These are phyloP conservation scores for Glycine tomentella DNA, from an alignment of 306 rosid genomes.

Conservation along the genomic window DNA sequence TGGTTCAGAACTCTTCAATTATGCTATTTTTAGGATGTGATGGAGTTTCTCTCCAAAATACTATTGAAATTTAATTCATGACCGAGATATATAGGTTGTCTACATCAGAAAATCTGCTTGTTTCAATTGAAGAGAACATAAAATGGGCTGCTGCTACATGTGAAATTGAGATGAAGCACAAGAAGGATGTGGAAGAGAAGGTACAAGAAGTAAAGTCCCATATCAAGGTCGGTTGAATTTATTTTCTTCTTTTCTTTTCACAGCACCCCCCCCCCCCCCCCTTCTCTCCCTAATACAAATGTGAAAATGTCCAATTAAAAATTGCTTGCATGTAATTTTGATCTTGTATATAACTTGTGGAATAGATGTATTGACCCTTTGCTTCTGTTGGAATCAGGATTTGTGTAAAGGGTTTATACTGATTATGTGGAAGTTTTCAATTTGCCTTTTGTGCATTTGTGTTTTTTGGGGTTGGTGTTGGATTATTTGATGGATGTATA, in stretches of 20 bases:
- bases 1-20: slow-evolving; percentile 11
- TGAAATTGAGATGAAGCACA: slow-evolving; percentile 78
- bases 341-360: too few species aligned
- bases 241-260: slow-evolving; percentile 32
- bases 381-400: too few species aligned
- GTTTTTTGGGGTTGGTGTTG: too few species aligned
- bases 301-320: too few species aligned
- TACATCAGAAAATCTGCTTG: slow-evolving; percentile 79
- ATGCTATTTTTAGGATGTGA: slow-evolving; percentile 15
- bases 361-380: too few species aligned
- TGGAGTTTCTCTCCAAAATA: slow-evolving; percentile 28
- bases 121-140: slow-evolving; percentile 86
- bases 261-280: too few species aligned
- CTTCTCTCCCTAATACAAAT: too few species aligned
- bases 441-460: too few species aligned
- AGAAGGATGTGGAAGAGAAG: slow-evolving; percentile 77
- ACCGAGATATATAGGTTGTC: slow-evolving; percentile 67
- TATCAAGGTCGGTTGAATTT: slow-evolving; percentile 86
- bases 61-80: slow-evolving; percentile 35
- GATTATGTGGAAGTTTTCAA: too few species aligned
- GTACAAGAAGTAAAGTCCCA: slow-evolving; percentile 82
- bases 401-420: too few species aligned
- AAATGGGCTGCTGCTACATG: slow-evolving; percentile 85
- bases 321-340: too few species aligned
- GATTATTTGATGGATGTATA: too few species aligned